Base-by-base conservation (phyloP, 495 filamentous ascomycete species). In the Elasticomyces elasticus region DNA sequence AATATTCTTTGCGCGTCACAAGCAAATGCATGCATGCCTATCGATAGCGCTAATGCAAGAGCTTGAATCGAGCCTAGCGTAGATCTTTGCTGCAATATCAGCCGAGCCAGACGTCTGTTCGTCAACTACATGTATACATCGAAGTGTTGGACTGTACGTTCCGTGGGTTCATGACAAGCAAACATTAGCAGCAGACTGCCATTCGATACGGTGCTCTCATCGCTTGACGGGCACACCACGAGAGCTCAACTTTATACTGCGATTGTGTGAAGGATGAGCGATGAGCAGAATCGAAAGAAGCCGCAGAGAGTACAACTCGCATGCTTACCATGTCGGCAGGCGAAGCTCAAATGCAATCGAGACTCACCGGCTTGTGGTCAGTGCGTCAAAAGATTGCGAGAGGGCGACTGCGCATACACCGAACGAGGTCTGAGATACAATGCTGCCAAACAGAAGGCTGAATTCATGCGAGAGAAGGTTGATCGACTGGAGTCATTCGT, bases 401-500 rank as follows among this genome's bases (percentile, higher is more conserved):
- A 55, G 30, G 17, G 17, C n/a, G 1, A 12, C 12, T 55, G 52
- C 26, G 20, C n/a, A 19, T 55, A 55, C 31, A 55, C 52, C 7
- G 52, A 55, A 24, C 44, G 46, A 13, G 52, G 52, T 3, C 37
- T 50, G 27, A 26, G 52, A 35, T 55, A 55, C 26, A 49, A 17
- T 22, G 44, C 52, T 13, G 44, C 44, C 13, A 33, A 47, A 30
- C 25, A 49, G 20, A 33, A 40, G 19, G 46, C 44, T 11, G 26
- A 43, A 17, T 11, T 37, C 37, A 23, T 50, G 24, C 24, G 33
- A 30, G 26, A 51, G 52, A 55, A 54, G 22, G 27, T 52, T 23
- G 52, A 55, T 20, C 52, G 52, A 11, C 31, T 55, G 7, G 44
- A 55, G 33, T 27, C 44, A 7, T 48, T 55, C 22, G 52, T 55